phyloP scores from a whole-genome alignment of 1,284 basidiomycete species.

The Mycosarcoma mackinlayi region DNA sequence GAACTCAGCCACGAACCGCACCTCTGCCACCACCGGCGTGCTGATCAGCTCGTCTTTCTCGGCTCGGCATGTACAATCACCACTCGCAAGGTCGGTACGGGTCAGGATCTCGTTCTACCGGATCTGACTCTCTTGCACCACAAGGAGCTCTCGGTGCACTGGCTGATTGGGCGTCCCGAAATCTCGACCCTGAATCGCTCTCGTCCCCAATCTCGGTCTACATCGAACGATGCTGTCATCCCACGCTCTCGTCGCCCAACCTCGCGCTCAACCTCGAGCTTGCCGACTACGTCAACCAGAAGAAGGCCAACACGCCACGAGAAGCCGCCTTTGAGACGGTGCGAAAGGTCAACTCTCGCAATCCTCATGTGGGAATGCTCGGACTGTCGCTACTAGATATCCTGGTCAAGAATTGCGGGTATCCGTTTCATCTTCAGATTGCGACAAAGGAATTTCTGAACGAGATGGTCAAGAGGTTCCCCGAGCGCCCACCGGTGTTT shows the following conservation, averaged over 20 bases:
- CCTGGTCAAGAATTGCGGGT: constrained; percentile 93
- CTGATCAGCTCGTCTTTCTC: neutral
- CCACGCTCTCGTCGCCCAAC: constrained; percentile 86
- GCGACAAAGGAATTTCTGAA: constrained; percentile 99
- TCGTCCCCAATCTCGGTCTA: constrained; percentile 52
- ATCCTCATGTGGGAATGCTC: constrained; percentile 87
- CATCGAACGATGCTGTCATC: constrained; percentile 83
- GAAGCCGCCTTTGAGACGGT: constrained; percentile 88
- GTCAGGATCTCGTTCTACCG: constrained; percentile 29
- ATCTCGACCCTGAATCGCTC: constrained; percentile 54
- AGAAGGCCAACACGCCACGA: constrained; percentile 96
- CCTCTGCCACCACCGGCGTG: no score
- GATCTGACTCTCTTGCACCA: constrained; percentile 21
- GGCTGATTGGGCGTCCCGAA: constrained; percentile 62
- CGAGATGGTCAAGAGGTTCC: constrained; percentile 96
- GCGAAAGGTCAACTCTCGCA: constrained; percentile 85
- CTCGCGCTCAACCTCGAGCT: constrained; percentile 92
- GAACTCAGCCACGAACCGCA: no score
- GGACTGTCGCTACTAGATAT: constrained; percentile 83
- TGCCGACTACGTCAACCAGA: constrained; percentile 89
- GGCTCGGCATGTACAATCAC: constrained; percentile 42
- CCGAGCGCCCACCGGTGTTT: constrained; percentile 94
- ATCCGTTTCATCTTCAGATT: constrained; percentile 95
- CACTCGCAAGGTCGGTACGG: constrained; percentile 37
- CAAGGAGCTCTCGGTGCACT: constrained; percentile 49